Evolutionary conservation across 1,139 yeast species (phyloP).

Genomic region (Debaryomyces subglobosus): DNA sequence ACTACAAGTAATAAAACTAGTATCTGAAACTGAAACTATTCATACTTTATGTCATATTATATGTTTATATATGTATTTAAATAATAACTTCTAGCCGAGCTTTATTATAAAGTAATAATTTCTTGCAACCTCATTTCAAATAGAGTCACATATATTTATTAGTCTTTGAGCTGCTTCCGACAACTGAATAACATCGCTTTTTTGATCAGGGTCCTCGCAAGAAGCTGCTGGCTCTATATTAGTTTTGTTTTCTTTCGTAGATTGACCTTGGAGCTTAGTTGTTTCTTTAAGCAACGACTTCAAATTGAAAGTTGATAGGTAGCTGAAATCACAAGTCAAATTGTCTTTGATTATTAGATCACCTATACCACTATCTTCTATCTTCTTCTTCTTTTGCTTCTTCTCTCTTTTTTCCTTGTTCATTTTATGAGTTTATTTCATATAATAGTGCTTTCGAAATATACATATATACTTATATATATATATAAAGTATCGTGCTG

Average conservation of each 20-base stretch:
- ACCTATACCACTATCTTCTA: neutral
- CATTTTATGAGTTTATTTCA: neutral
- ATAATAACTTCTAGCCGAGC: neutral
- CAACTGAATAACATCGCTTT: neutral
- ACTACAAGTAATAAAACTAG: no score
- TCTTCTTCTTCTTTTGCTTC: constrained; percentile 9
- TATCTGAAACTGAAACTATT: no score
- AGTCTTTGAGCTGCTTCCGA: neutral
- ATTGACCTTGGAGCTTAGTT: neutral
- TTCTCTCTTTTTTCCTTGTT: constrained; percentile 7
- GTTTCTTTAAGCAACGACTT: neutral
- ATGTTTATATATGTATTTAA: neutral
- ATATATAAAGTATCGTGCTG: neutral
- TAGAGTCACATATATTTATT: neutral
- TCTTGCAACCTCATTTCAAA: neutral
- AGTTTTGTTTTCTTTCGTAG: neutral
- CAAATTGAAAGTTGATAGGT: neutral
- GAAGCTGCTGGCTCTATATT: neutral
- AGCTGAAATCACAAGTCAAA: neutral
- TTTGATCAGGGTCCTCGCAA: neutral
- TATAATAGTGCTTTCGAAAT: neutral
- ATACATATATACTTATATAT: neutral
- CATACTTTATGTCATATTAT: neutral
- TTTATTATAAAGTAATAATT: neutral
- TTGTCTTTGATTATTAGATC: neutral